Evolutionary conservation across 2,329 filamentous ascomycete species (phyloP), one percentile per base, ranked within the genome.

Genomic region (Juglanconis sp.): DNA sequence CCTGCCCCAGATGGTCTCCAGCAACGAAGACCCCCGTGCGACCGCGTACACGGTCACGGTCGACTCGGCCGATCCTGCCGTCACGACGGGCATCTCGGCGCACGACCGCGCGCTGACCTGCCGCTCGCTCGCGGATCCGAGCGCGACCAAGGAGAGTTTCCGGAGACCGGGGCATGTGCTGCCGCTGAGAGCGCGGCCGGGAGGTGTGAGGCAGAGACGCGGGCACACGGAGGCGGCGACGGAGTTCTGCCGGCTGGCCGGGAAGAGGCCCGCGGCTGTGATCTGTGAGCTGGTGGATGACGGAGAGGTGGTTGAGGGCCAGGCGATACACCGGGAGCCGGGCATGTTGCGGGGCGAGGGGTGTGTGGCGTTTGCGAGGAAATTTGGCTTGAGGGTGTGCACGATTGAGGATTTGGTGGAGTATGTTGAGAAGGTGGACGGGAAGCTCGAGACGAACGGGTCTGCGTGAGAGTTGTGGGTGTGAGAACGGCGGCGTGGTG

Each of bases 141-240:
- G 72, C n/a, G 72, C 79, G 17, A 82, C 78, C 11, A 74, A 85
- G 4, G 79, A 77, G 8, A 82, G 81, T 67, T 90, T 99, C 74
- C 81, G 93, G 59, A 78, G 93, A 38, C 95, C 95, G 0, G 95
- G 95, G 5, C 95, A 99, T 75, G 86, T 98, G 32, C 85, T 99
- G 66, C 95, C 95, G 3, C 80, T 99, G 69, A 85, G 88, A 69
- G 90, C 93, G 13, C 80, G 86, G 15, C 80, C 85, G 32, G 95
- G 95, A 15, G 94, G 94, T 35, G 91, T 98, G 5, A 81, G 91
- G 58, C 87, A 88, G 71, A 78, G 95, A 15, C 81, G 81, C 54
- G 95, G 95, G 3, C 95, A 99, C 75, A 99, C 95, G 10, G 95
- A 99, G 80, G 95, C 95, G 1, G 92, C 89, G 9, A 85, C 96